Percentiles rank a stretch among this genome's conserved stretches.
phyloP scores from a whole-genome alignment of 2,329 filamentous ascomycete genomes.

The Gliomastix tumulicola region DNA sequence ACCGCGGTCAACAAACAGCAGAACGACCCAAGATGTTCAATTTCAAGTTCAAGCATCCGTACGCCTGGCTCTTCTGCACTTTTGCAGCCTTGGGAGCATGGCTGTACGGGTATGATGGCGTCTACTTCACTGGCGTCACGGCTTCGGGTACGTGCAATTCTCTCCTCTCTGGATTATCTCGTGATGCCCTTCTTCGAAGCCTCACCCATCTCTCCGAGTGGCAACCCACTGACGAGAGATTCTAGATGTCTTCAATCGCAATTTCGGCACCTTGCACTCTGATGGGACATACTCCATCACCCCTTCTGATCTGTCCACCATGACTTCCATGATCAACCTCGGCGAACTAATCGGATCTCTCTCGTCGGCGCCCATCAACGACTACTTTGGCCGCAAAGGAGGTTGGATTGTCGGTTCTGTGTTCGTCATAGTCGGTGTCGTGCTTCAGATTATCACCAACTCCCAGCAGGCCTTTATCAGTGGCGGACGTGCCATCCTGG shows the following conservation, averaged over 20 bases:
- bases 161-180: too few species aligned
- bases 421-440: conserved; percentile 15
- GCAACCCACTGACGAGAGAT: too few species aligned
- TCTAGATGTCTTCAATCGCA: conserved; percentile 20
- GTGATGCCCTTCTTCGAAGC: too few species aligned
- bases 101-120: conserved; percentile 26
- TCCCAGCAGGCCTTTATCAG: conserved; percentile 14
- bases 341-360: conserved; percentile 28
- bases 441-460: conserved; percentile 14
- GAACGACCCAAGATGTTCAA: too few species aligned
- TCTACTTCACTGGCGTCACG: conserved; percentile 26
- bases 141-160: conserved; percentile 18
- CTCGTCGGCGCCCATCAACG: conserved; percentile 25
- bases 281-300: conserved; percentile 19
- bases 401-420: conserved; percentile 18
- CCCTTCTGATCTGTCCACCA: conserved; percentile 14
- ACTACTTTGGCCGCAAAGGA: conserved; percentile 21
- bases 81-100: conserved; percentile 27
- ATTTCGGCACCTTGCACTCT: conserved; percentile 18
- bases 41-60: conserved; percentile 20
- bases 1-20: too few species aligned
- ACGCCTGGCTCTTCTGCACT: conserved; percentile 22
- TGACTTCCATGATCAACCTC: conserved; percentile 30
- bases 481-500: conserved; percentile 13
- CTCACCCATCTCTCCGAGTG: too few species aligned